Conservation (phyloP, 2,329 filamentous ascomycete genomes). For the Cladosporium sp. region DNA sequence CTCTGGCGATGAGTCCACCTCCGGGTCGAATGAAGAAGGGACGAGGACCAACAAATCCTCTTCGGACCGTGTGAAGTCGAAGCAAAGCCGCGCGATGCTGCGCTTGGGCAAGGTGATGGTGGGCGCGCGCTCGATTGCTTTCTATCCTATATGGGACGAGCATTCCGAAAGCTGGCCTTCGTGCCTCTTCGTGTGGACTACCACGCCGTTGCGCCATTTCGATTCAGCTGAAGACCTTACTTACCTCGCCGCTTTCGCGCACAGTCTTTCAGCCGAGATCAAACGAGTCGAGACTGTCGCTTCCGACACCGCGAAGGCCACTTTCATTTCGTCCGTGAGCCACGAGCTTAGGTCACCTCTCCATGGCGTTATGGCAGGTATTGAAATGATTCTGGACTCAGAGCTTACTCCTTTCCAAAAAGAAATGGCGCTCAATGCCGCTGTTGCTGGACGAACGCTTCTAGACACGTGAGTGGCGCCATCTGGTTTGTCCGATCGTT, state of each 20-base stretch:
- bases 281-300: conserved; percentile 32
- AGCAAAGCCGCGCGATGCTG: too few relatives aligned
- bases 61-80: not conserved
- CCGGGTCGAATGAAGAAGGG: not conserved
- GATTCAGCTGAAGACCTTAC: conserved; percentile 32
- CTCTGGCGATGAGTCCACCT: conserved; percentile 12
- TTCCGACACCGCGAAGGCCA: conserved; percentile 43
- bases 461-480: conserved; percentile 35
- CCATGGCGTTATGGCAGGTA: conserved; percentile 41
- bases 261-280: conserved; percentile 35
- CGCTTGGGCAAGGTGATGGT: not conserved
- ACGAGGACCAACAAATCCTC: not conserved
- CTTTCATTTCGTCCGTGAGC: conserved; percentile 46
- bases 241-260: conserved; percentile 33
- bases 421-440: conserved; percentile 42
- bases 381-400: conserved; percentile 45
- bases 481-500: too few relatives aligned
- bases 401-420: conserved; percentile 33
- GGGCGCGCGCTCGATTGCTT: not conserved
- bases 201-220: conserved; percentile 33
- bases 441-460: conserved; percentile 44
- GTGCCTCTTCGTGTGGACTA: conserved; percentile 34
- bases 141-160: conserved; percentile 5
- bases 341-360: conserved; percentile 47
- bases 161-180: conserved; percentile 8